Evolutionary conservation across 371 early-diverging fungal genomes (phyloP).

Genomic region (Mucor piriformis): DNA sequence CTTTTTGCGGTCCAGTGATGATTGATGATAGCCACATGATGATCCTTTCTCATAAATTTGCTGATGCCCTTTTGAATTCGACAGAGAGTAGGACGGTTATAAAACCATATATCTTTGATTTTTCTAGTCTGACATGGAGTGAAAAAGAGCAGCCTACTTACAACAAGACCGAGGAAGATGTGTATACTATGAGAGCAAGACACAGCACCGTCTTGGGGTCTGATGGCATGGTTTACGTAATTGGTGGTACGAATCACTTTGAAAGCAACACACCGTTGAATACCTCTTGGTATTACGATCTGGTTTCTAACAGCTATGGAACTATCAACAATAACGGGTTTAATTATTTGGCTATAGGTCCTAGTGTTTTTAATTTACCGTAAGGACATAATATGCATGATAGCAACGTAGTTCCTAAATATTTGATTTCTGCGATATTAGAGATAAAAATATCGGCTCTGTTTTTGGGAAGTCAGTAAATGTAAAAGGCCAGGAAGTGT

Average conservation of each 20-base stretch:
- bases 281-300: background rate
- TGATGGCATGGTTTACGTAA: background rate
- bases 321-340: background rate
- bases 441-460: background rate
- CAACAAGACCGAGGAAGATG: too few relatives aligned
- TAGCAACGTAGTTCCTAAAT: background rate
- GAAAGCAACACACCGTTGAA: background rate
- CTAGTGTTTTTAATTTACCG: background rate
- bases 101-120: slow-evolving; percentile 5
- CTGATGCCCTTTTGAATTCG: too few relatives aligned
- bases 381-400: background rate
- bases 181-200: background rate
- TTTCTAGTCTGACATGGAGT: background rate
- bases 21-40: background rate
- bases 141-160: background rate
- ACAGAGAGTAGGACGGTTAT: background rate
- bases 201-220: background rate
- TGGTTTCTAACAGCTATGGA: background rate
- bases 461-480: background rate
- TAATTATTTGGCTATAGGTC: background rate
- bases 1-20: slow-evolving; percentile 2
- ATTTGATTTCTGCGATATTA: background rate
- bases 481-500: background rate
- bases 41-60: background rate
- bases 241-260: background rate